Conservation (phyloP, 495 filamentous ascomycete species). For the Trypethelium eluteriae region DNA sequence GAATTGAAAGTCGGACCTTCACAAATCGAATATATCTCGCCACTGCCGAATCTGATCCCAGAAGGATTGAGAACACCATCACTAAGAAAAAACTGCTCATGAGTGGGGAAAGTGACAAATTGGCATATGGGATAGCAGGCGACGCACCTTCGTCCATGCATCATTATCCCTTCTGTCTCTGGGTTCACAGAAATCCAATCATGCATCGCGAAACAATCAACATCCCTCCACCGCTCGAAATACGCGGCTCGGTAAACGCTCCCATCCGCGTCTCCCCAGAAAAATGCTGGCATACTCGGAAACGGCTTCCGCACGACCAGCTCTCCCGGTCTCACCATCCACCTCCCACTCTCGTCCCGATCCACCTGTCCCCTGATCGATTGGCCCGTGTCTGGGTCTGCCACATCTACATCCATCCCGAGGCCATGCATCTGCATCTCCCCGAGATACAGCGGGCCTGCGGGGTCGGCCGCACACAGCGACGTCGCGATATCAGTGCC, state of each 20-base stretch:
- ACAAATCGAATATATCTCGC: constrained; percentile 71
- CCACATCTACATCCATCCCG: constrained; percentile 60
- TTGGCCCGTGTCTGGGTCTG: constrained; percentile 51
- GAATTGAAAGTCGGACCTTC: constrained; percentile 41
- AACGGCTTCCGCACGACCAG: constrained; percentile 58
- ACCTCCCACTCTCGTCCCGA: constrained; percentile 50
- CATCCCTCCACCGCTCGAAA: constrained; percentile 61
- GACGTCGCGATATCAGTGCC: constrained; percentile 72
- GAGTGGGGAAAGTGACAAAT: neutral
- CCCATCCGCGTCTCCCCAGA: constrained; percentile 56
- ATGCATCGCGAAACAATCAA: constrained; percentile 64
- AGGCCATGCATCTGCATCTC: constrained; percentile 61
- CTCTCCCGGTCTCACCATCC: constrained; percentile 46
- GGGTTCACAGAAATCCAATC: constrained; percentile 70
- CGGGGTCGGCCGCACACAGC: constrained; percentile 61
- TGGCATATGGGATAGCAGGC: constrained; percentile 3
- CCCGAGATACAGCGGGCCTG: constrained; percentile 64
- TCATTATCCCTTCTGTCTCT: constrained; percentile 53
- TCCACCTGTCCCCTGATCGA: constrained; percentile 45
- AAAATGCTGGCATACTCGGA: constrained; percentile 65
- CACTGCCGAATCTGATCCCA: constrained; percentile 82
- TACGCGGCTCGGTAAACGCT: constrained; percentile 61
- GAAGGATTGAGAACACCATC: constrained; percentile 66
- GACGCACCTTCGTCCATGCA: constrained; percentile 79
- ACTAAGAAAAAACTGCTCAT: neutral